Conservation (phyloP, 208 protist species). For the Trichomonas tenax region DNA sequence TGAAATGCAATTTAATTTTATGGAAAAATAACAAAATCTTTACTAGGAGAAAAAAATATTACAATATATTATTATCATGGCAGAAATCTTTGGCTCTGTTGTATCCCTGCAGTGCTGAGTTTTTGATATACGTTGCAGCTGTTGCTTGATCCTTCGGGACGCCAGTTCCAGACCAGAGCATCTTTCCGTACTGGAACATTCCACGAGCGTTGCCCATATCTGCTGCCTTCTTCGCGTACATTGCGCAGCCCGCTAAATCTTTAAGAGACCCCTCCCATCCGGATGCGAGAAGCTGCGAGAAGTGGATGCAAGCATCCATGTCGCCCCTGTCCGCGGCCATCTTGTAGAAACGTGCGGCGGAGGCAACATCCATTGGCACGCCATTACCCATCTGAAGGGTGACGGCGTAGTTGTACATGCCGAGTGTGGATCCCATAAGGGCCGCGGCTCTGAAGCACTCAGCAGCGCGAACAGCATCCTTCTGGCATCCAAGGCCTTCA, state of each 20-base stretch:
- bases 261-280: background rate
- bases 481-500: background rate
- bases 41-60: too few relatives aligned
- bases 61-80: too few relatives aligned
- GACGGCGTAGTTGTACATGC: background rate
- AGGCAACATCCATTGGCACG: background rate
- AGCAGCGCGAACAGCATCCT: background rate
- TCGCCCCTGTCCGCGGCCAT: background rate
- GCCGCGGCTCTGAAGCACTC: background rate
- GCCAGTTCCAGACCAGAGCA: background rate
- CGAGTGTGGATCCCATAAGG: background rate
- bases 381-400: background rate
- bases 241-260: background rate
- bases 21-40: too few relatives aligned
- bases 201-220: background rate
- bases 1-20: too few relatives aligned
- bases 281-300: background rate
- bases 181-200: background rate
- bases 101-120: background rate
- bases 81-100: background rate
- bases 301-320: background rate
- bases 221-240: background rate
- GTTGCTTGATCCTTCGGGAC: background rate
- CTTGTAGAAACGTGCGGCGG: background rate
- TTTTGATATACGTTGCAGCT: background rate